These are phyloP conservation scores for Pythium plurisporium DNA, from an alignment of 352 stramenopile genomes.

Conservation along the genomic window DNA sequence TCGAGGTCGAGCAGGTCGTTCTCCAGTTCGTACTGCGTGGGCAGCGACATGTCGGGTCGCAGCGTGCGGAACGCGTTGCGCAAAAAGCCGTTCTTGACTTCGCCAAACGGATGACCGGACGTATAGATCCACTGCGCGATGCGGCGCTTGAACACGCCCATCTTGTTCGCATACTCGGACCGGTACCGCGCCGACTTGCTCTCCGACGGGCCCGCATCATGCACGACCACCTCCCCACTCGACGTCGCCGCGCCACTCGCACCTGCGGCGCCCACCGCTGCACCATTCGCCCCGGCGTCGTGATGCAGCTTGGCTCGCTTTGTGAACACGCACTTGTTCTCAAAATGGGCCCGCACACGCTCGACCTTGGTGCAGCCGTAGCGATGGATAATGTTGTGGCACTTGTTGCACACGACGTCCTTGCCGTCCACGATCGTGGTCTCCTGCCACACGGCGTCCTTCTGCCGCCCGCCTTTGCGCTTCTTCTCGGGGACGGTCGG, in stretches of 20 bases:
- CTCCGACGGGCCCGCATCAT: constrained; percentile 1
- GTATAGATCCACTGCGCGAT: constrained; percentile 64
- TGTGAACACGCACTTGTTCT: constrained; percentile 44
- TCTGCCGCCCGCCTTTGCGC: constrained; percentile 44
- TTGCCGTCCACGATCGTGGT: constrained; percentile 56
- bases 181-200: constrained; percentile 14
- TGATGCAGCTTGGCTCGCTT: constrained; percentile 22
- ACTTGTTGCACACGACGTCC: constrained; percentile 65
- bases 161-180: constrained; percentile 43
- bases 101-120: constrained; percentile 46
- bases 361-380: constrained; percentile 69
- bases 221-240: no score
- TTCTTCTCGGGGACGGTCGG: constrained; percentile 28
- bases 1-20: constrained; percentile 62
- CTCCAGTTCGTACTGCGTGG: constrained; percentile 51
- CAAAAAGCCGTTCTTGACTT: constrained; percentile 41
- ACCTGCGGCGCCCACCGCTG: neutral
- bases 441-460: constrained; percentile 51
- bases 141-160: constrained; percentile 52
- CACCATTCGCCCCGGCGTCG: neutral
- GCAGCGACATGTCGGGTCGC: constrained; percentile 35
- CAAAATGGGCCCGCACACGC: constrained; percentile 64
- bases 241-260: neutral
- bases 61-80: constrained; percentile 38
- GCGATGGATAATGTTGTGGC: constrained; percentile 56